Evolutionary conservation across 2,329 filamentous ascomycete genomes (phyloP).

Genomic region (Penicillium verrucosum): DNA sequence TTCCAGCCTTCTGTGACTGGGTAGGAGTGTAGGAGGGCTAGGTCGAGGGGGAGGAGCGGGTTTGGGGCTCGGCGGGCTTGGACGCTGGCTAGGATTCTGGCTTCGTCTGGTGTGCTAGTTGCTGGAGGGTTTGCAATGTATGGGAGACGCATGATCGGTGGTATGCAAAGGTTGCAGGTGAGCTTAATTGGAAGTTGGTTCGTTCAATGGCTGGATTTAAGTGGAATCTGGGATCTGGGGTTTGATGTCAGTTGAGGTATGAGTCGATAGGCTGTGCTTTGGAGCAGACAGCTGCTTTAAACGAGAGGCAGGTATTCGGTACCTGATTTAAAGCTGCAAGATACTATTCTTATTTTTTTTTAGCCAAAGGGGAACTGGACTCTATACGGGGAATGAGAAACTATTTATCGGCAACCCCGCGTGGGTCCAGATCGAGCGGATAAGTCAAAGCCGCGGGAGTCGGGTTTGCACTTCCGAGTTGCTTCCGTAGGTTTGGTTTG

Average conservation of each 20-base stretch:
- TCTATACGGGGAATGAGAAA: background rate
- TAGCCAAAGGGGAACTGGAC: background rate
- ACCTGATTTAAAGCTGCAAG: background rate
- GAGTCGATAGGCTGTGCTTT: background rate
- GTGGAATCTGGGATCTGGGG: constrained; percentile 1
- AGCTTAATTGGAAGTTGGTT: background rate
- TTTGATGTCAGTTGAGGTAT: background rate
- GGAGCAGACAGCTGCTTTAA: background rate
- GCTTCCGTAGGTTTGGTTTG: background rate
- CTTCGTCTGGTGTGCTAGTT: constrained; percentile 47
- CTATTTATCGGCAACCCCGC: constrained; percentile 23
- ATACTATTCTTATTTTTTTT: background rate
- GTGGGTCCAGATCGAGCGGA: constrained; percentile 16
- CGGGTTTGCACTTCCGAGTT: constrained; percentile 1
- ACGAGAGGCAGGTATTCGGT: background rate
- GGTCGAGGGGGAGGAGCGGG: constrained; percentile 53
- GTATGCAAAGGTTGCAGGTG: background rate
- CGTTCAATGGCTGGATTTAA: background rate
- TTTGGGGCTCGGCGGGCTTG: constrained; percentile 51
- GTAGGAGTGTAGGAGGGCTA: constrained; percentile 53
- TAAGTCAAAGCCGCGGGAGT: constrained; percentile 13
- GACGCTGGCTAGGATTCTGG: constrained; percentile 51
- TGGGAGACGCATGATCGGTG: constrained; percentile 50
- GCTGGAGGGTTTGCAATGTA: constrained; percentile 53
- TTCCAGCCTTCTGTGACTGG: constrained; percentile 59